A percentile compares a stretch with the other conserved stretches of the same genome.
These are phyloP conservation scores for Zasmidium citrigriseum DNA, from an alignment of 2,329 filamentous ascomycete species.

Conservation along the genomic window DNA sequence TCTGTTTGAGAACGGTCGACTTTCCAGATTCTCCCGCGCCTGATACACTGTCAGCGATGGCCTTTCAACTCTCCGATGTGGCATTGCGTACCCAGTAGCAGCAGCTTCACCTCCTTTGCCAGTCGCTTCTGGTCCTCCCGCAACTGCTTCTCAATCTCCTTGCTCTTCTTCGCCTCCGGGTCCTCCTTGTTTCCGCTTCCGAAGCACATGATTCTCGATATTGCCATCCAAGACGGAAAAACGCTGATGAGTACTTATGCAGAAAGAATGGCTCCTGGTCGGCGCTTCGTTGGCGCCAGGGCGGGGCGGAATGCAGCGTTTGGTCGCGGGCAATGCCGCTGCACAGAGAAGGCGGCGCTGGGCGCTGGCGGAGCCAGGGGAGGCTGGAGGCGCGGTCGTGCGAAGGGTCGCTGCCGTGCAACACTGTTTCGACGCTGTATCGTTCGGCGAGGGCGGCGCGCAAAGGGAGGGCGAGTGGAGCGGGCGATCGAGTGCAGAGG, in stretches of 20 bases:
- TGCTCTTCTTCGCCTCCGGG: conserved; percentile 52
- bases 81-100: conserved; percentile 72
- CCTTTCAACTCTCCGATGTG: not conserved
- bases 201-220: conserved; percentile 51
- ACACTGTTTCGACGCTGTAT: conserved; percentile 11
- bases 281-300: not conserved
- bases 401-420: conserved; percentile 12
- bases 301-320: not conserved
- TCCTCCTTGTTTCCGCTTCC: conserved; percentile 49
- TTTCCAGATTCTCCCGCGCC: conserved; percentile 95
- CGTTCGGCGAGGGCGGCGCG: not conserved
- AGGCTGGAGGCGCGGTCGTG: conserved; percentile 16
- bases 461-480: not conserved
- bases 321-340: not conserved
- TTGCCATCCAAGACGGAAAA: conserved; percentile 20
- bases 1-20: conserved; percentile 96
- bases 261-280: too few relatives aligned
- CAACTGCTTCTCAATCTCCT: conserved; percentile 82
- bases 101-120: conserved; percentile 86
- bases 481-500: not conserved
- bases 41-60: conserved; percentile 44
- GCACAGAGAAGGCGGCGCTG: not conserved
- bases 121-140: conserved; percentile 85
- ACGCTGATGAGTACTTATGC: not conserved
- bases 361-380: not conserved